These are phyloP conservation scores for Eutreptiella sp. DNA, from an alignment of 208 protist species.

Conservation along the genomic window DNA sequence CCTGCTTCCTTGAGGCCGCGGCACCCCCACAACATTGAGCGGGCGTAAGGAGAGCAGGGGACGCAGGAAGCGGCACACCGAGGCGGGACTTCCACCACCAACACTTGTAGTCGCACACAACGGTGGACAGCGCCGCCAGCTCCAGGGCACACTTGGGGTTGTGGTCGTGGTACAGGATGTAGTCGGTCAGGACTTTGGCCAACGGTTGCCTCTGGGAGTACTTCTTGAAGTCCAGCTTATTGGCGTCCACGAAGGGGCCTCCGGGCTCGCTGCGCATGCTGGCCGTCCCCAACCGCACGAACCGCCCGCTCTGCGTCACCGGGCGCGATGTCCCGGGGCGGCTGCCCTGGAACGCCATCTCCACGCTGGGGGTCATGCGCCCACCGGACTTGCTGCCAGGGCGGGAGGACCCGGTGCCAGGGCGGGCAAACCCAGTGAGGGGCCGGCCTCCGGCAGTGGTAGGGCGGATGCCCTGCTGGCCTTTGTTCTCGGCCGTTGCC, in stretches of 20 bases:
- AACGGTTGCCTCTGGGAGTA: slow-evolving; percentile 78
- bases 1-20: too few species aligned
- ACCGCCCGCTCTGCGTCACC: slow-evolving; percentile 72
- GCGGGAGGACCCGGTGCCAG: slow-evolving; percentile 52
- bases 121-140: slow-evolving; percentile 51
- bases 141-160: slow-evolving; percentile 79
- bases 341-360: slow-evolving; percentile 36
- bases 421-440: slow-evolving; percentile 36
- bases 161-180: slow-evolving; percentile 85
- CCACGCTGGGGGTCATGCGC: slow-evolving; percentile 25
- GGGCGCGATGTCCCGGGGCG: slow-evolving; percentile 47
- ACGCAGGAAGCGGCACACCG: too few species aligned
- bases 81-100: slow-evolving; percentile 92
- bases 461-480: slow-evolving; percentile 37
- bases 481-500: background rate
- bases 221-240: slow-evolving; percentile 71
- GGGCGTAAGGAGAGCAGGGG: too few species aligned
- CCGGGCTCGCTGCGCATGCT: slow-evolving; percentile 63
- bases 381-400: slow-evolving; percentile 57
- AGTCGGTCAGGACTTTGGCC: slow-evolving; percentile 86
- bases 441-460: slow-evolving; percentile 38
- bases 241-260: slow-evolving; percentile 72
- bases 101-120: slow-evolving; percentile 46
- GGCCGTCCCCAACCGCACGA: slow-evolving; percentile 85
- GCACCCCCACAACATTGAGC: too few species aligned